Conservation (phyloP, 352 stramenopile species). For the Stephanocyclus meneghinianus region DNA sequence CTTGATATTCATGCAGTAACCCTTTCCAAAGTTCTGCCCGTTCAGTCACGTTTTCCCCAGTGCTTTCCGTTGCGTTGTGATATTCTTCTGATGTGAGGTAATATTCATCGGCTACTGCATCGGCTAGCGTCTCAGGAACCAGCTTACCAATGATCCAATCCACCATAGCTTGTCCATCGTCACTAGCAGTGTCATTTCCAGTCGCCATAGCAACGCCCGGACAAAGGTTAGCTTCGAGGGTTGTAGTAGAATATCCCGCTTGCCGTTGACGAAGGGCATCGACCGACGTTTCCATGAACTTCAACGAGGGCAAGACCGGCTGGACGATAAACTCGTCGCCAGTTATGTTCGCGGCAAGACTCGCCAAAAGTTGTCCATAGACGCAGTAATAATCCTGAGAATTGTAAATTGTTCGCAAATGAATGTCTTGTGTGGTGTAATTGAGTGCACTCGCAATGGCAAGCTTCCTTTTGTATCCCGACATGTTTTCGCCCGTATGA, state of each 20-base stretch:
- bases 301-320: slow-evolving; percentile 24
- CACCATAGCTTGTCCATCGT: neutral
- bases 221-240: slow-evolving; percentile 24
- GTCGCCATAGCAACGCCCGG: slow-evolving; percentile 12
- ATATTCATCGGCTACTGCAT: slow-evolving; percentile 15
- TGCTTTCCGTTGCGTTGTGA: neutral
- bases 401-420: slow-evolving; percentile 32
- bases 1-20: slow-evolving; percentile 19
- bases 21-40: slow-evolving; percentile 21
- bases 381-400: slow-evolving; percentile 30
- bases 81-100: slow-evolving; percentile 33
- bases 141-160: neutral
- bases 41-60: slow-evolving; percentile 3
- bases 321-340: slow-evolving; percentile 29
- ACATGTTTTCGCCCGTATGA: slow-evolving; percentile 7
- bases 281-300: slow-evolving; percentile 21
- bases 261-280: slow-evolving; percentile 17
- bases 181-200: neutral
- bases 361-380: slow-evolving; percentile 24
- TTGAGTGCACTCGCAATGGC: neutral
- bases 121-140: slow-evolving; percentile 6
- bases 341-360: neutral
- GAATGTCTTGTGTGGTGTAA: neutral
- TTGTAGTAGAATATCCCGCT: neutral
- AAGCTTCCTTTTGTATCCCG: slow-evolving; percentile 8